These are phyloP conservation scores for Apiotrichum domesticum DNA, from an alignment of 1,284 basidiomycete genomes.

Conservation along the genomic window DNA sequence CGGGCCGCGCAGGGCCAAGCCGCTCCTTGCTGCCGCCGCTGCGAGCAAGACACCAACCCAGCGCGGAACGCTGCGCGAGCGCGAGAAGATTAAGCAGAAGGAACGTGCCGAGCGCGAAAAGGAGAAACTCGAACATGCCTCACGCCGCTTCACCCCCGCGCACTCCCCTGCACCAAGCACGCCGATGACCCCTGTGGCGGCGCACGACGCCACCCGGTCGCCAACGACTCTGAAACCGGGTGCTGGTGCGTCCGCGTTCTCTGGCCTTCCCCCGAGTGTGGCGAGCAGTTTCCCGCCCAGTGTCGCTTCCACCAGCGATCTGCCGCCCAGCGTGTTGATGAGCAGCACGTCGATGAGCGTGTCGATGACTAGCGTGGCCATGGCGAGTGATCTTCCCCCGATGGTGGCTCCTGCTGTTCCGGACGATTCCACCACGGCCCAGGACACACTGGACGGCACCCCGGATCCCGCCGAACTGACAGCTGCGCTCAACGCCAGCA, in stretches of 20 bases:
- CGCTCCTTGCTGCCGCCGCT: constrained; percentile 1
- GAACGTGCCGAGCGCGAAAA: not conserved
- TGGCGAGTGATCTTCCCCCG: not conserved
- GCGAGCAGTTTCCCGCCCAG: not conserved
- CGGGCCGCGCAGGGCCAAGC: not conserved
- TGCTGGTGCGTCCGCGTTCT: not conserved
- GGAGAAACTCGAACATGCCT: not conserved
- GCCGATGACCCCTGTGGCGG: not conserved
- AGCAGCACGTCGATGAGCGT: too few relatives aligned
- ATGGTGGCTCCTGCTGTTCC: not conserved
- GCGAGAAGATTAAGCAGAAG: not conserved
- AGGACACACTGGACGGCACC: not conserved
- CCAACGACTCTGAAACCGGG: not conserved
- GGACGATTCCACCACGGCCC: not conserved
- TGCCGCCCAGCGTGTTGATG: too few relatives aligned
- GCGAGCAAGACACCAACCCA: not conserved
- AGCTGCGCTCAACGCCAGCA: constrained; percentile 1
- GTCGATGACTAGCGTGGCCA: not conserved
- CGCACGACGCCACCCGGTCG: not conserved
- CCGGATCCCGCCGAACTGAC: not conserved
- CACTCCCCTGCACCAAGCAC: not conserved
- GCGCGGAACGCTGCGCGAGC: not conserved
- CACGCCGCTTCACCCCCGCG: not conserved
- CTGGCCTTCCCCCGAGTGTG: too few relatives aligned
- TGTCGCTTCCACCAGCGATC: too few relatives aligned